Evolutionary conservation across 2,329 filamentous ascomycete species (phyloP).

Genomic region (Xylariaceae sp.): DNA sequence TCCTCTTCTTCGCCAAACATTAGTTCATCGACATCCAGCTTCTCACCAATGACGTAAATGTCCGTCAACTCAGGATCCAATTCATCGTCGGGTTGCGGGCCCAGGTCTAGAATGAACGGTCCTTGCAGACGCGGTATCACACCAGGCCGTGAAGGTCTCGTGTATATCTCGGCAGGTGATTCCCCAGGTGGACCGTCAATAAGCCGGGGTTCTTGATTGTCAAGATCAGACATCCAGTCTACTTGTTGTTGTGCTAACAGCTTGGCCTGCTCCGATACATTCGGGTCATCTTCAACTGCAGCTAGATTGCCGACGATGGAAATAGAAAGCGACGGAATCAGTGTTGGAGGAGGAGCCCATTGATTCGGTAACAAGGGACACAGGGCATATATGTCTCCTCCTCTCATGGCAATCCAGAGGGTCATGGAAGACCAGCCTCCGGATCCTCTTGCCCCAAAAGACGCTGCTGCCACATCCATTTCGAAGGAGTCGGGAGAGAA

Average conservation of each 20-base stretch:
- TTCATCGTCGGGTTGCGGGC: conserved; percentile 50
- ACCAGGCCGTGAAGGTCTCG: conserved; percentile 52
- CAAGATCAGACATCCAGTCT: conserved; percentile 62
- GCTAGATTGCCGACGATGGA: conserved; percentile 72
- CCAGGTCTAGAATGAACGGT: conserved; percentile 53
- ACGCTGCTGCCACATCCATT: conserved; percentile 88
- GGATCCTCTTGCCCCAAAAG: conserved; percentile 60
- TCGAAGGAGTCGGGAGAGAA: conserved; percentile 88
- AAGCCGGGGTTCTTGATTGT: conserved; percentile 55
- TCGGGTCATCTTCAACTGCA: conserved; percentile 54
- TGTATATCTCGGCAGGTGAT: conserved; percentile 49
- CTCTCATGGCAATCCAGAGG: conserved; percentile 91
- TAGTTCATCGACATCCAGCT: conserved; percentile 53
- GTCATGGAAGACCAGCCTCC: conserved; percentile 97
- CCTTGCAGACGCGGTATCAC: conserved; percentile 56
- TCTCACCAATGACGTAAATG: conserved; percentile 58
- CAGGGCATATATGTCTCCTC: conserved; percentile 87
- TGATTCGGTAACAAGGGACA: conserved; percentile 83
- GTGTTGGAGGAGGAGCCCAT: conserved; percentile 71
- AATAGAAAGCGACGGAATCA: conserved; percentile 76
- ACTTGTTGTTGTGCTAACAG: conserved; percentile 58
- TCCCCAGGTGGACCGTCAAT: conserved; percentile 47
- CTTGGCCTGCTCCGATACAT: conserved; percentile 47
- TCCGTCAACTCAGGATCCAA: conserved; percentile 53
- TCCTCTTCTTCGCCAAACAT: conserved; percentile 62